phyloP scores from a whole-genome alignment of 129 eudicot species.

The Lactuca sativa region DNA sequence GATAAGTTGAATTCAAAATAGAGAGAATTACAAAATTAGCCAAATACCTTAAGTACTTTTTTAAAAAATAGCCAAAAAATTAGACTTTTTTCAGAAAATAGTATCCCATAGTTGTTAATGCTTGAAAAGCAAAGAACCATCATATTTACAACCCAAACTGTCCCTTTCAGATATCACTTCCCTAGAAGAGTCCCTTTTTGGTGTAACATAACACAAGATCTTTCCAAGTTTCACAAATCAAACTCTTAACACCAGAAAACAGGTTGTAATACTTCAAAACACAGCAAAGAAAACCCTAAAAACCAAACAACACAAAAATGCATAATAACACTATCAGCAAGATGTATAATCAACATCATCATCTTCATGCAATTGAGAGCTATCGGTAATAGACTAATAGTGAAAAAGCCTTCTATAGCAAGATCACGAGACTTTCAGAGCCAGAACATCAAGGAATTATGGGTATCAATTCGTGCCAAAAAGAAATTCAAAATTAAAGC shows the following conservation, averaged over 20 bases:
- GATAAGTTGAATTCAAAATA: too few species aligned
- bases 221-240: not conserved
- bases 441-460: not conserved
- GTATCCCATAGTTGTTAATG: too few species aligned
- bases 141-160: too few species aligned
- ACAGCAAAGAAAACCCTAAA: slow-evolving; percentile 1
- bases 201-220: not conserved
- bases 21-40: too few species aligned
- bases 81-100: too few species aligned
- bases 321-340: not conserved
- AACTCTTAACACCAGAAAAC: too few species aligned
- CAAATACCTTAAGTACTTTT: too few species aligned
- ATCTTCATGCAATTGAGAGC: not conserved
- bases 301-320: not conserved
- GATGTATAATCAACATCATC: not conserved
- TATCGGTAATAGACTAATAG: not conserved
- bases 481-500: not conserved
- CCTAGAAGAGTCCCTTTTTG: not conserved
- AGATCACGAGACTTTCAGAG: not conserved
- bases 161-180: not conserved
- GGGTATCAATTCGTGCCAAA: not conserved
- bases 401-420: not conserved
- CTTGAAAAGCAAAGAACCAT: too few species aligned
- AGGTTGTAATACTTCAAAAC: not conserved
- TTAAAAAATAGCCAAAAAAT: too few species aligned